Evolutionary conservation across 805 yeast species (phyloP), one percentile per base, ranked within the genome.

Genomic region (Yarrowia yakushimensis): DNA sequence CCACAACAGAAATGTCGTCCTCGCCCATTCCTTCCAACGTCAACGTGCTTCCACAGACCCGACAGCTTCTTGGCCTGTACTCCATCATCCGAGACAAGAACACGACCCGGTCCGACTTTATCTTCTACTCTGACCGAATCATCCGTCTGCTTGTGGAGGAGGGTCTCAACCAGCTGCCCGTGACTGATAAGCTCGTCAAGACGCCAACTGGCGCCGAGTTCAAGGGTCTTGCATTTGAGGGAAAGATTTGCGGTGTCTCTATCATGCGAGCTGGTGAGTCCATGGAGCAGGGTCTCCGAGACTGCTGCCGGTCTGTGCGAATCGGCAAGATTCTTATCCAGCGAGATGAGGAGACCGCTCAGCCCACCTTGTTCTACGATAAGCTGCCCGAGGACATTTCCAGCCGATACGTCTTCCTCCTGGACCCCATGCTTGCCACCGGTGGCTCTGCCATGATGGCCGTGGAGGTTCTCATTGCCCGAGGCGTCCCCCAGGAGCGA

Each of bases 391-490:
- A 85, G 66, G 99, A 94, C 71, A 93, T 94, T 67, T 77, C 86
- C 45, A 88, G 88, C 17, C 81, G 99, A 68, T 94, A 85, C 69
- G 97, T 94, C 27, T 88, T 94, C 72, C 77, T 94, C 69, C 79
- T 94, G 67, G 99, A 94, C 72, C 99, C 99, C 63, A 88, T 94
- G 96, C 82, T 94, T 72, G 99, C 99, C 33, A 94, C 99, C 18
- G 99, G 99, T 68, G 99, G 99, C 57, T 88, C 97, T 65, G 99
- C 98, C 18, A 84, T 90, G 75, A 88, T 92, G 94, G 99, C 98
- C 15, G 90, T 92, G 17, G 96, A 94, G 65, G 97, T 94, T 17
- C 78, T 94, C 70, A 79, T 88, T 64, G 79, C 85, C 62, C 83
- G 94, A 71, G 98, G 99, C 59, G 98, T 93, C 52, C 85, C 85